Evolutionary conservation across 441 rosid species (phyloP).

Genomic region (Melastoma candidum): DNA sequence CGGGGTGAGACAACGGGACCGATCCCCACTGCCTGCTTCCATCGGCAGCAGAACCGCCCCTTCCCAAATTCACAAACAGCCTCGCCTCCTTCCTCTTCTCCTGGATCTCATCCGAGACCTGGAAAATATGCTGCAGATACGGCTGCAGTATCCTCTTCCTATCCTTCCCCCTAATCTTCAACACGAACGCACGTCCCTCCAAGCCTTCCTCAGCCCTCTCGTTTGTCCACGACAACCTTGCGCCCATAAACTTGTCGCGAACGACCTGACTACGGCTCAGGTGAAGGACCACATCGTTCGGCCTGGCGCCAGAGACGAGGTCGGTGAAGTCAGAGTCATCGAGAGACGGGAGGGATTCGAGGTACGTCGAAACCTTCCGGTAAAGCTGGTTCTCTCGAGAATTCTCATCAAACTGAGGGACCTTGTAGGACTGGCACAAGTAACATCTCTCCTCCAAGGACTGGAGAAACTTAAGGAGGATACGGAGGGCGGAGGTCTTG

Average conservation of each 20-base stretch:
- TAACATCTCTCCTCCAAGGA: slow-evolving; percentile 20
- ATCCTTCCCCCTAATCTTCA: slow-evolving; percentile 28
- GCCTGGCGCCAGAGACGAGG: slow-evolving; percentile 51
- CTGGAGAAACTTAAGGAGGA: slow-evolving; percentile 11
- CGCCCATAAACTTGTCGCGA: slow-evolving; percentile 64
- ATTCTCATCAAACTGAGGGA: slow-evolving; percentile 22
- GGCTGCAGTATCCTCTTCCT: slow-evolving; percentile 31
- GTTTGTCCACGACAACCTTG: slow-evolving; percentile 52
- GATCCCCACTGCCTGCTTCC: slow-evolving; percentile 26
- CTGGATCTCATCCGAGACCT: slow-evolving; percentile 20
- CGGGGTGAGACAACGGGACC: slow-evolving; percentile 26
- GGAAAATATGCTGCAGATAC: slow-evolving; percentile 31
- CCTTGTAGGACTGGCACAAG: slow-evolving; percentile 23
- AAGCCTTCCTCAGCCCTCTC: slow-evolving; percentile 6
- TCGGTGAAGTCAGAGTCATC: slow-evolving; percentile 45
- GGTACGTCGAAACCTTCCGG: slow-evolving; percentile 23
- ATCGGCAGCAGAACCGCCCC: neutral
- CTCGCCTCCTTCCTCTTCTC: slow-evolving; percentile 20
- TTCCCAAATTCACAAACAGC: slow-evolving; percentile 18
- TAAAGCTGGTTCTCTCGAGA: slow-evolving; percentile 30
- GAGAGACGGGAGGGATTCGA: slow-evolving; percentile 25
- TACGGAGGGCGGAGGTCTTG: slow-evolving; percentile 23
- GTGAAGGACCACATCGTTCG: slow-evolving; percentile 56
- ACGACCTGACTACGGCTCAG: slow-evolving; percentile 54
- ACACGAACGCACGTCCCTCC: slow-evolving; percentile 13